Base-by-base conservation (phyloP, 805 yeast genomes). In the Suhomyces canberraensis region DNA sequence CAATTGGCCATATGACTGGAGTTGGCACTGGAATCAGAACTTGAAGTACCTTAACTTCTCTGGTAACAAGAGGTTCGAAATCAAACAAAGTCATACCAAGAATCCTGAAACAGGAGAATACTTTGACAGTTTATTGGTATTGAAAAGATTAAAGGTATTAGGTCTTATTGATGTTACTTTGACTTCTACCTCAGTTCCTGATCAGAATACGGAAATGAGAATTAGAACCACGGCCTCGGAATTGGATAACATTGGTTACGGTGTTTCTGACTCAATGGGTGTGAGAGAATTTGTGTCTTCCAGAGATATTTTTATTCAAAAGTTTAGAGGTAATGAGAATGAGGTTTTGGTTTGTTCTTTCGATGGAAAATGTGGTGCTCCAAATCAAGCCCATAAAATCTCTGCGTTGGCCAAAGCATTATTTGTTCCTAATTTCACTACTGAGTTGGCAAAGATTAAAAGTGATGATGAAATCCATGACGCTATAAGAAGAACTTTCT, bases 1-100 rank as follows among this genome's bases (percentile, higher is more conserved):
- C 3, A 93, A 93, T 58, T 86, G 89, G 75, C 95, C 93, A 11
- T 91, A 87, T 54, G 98, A 93, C 57, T 93, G 98, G 97, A 93
- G 88, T 61, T 93, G 98, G 98, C 81, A 84, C 50, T 81, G 80
- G 68, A 93, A 93, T 54, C 68, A 74, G 36, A 77, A 79, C 28
- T 68, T 93, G 58, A 78, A 72, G 47, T 89, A 84, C 51, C 73
- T 93, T 55, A 93, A 91, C 57, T 81, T 93, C 39, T 88, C 97
- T 0, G 97, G 97, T 25, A 93, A 93, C 56, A 84, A 84, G 54
- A 74, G 96, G 45, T 78, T 93, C 45, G 98, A 93, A 54, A 90
- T 93, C 50, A 84, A 81, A 52, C 84, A 81, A 28, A 66, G 74
- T 35, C 73, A 74, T 40, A 73, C 74, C 34, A 65, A 67, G 34